These are phyloP conservation scores for Trichoderma semiorbis DNA, from an alignment of 2,329 filamentous ascomycete species.

Conservation along the genomic window DNA sequence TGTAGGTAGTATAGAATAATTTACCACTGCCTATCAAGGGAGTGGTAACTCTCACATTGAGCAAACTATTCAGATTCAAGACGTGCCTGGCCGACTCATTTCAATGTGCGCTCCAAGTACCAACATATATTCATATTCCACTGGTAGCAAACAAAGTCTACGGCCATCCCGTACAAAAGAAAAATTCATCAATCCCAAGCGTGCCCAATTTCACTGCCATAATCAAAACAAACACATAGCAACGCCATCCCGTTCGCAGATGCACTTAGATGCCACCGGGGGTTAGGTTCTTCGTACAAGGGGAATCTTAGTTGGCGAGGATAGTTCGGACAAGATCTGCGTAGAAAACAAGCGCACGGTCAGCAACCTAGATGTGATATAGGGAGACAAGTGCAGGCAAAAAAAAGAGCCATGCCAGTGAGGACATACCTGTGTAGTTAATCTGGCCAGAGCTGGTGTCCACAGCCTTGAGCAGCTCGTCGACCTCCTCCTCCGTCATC, in stretches of 20 bases:
- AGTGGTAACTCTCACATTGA: neutral
- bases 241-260: slow-evolving; percentile 34
- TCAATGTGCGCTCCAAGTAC: neutral
- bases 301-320: slow-evolving; percentile 65
- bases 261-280: slow-evolving; percentile 27
- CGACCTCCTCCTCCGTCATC: slow-evolving; percentile 98
- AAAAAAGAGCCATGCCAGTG: neutral
- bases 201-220: slow-evolving; percentile 18
- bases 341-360: neutral
- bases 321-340: slow-evolving; percentile 81
- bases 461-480: slow-evolving; percentile 96
- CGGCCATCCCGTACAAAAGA: slow-evolving; percentile 1
- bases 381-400: neutral
- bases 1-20: neutral
- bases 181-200: slow-evolving; percentile 15
- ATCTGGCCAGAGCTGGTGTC: slow-evolving; percentile 95
- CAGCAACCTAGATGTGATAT: neutral
- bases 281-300: neutral
- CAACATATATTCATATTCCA: slow-evolving; percentile 10
- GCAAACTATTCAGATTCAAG: neutral
- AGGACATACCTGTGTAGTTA: slow-evolving; percentile 81
- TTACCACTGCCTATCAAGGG: neutral
- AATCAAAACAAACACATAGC: slow-evolving; percentile 23
- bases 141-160: slow-evolving; percentile 2
- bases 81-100: neutral